Evolutionary conservation across 2,329 filamentous ascomycete genomes (phyloP).

Genomic region (Colletotrichum higginsianum): DNA sequence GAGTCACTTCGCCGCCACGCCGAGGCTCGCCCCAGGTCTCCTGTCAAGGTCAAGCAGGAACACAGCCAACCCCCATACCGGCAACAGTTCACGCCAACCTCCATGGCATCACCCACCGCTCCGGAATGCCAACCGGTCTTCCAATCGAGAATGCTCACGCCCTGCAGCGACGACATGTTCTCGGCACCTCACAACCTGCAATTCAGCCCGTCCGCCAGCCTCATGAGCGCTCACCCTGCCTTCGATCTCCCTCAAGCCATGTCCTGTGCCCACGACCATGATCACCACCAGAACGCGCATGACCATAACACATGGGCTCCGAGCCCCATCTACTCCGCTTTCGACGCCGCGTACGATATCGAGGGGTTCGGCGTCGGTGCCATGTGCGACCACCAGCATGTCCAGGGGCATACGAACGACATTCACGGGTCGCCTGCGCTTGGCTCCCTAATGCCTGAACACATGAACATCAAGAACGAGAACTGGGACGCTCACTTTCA

Average conservation of each 20-base stretch:
- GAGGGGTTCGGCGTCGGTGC: slow-evolving; percentile 52
- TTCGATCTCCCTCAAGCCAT: slow-evolving; percentile 50
- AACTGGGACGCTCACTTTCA: slow-evolving; percentile 49
- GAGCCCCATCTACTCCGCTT: slow-evolving; percentile 56
- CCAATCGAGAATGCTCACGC: slow-evolving; percentile 64
- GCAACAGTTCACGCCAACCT: slow-evolving; percentile 56
- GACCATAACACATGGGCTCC: slow-evolving; percentile 51
- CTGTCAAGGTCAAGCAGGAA: slow-evolving; percentile 58
- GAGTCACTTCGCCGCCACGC: slow-evolving; percentile 40
- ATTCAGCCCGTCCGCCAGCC: slow-evolving; percentile 52
- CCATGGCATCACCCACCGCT: slow-evolving; percentile 53
- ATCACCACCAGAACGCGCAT: slow-evolving; percentile 49
- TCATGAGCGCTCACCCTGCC: slow-evolving; percentile 49
- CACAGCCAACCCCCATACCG: slow-evolving; percentile 49
- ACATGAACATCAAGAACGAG: slow-evolving; percentile 54
- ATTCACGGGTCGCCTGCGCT: slow-evolving; percentile 47
- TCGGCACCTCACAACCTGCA: slow-evolving; percentile 48
- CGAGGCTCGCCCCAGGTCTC: slow-evolving; percentile 30
- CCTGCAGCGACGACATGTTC: slow-evolving; percentile 67
- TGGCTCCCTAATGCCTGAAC: slow-evolving; percentile 47
- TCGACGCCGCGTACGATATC: slow-evolving; percentile 58
- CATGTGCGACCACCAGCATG: slow-evolving; percentile 50
- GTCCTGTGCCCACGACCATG: slow-evolving; percentile 47
- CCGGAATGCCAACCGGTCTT: slow-evolving; percentile 49
- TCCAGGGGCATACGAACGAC: slow-evolving; percentile 48